These are phyloP conservation scores for Calycina herbarum DNA, from an alignment of 2,329 filamentous ascomycete genomes.

Conservation along the genomic window DNA sequence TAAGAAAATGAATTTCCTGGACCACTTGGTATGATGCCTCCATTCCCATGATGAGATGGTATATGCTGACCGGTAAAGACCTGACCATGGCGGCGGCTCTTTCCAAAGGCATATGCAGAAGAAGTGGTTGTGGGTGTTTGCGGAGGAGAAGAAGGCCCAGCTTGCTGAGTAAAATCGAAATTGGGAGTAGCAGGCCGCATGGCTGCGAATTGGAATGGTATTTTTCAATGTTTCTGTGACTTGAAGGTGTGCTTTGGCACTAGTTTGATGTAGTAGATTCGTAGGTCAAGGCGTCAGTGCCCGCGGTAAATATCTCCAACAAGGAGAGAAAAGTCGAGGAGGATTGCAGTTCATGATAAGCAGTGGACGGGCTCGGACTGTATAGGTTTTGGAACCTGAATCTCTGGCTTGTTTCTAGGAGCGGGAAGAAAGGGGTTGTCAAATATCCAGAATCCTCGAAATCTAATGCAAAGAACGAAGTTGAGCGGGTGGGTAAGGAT, in stretches of 20 bases:
- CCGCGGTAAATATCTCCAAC: slow-evolving; percentile 37
- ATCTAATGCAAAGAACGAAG: slow-evolving; percentile 18
- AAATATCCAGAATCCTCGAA: slow-evolving; percentile 21
- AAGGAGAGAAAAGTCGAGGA: slow-evolving; percentile 37
- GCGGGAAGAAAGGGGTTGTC: slow-evolving; percentile 22
- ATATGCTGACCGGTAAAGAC: slow-evolving; percentile 29
- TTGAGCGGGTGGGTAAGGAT: slow-evolving; percentile 23
- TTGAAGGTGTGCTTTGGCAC: slow-evolving; percentile 20
- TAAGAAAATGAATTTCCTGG: slow-evolving; percentile 39
- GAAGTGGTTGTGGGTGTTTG: slow-evolving; percentile 45
- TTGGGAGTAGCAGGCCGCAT: slow-evolving; percentile 47
- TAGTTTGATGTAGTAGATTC: slow-evolving; percentile 10
- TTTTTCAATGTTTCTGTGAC: slow-evolving; percentile 7
- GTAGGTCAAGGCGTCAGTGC: slow-evolving; percentile 37
- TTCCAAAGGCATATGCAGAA: slow-evolving; percentile 36
- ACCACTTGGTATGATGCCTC: slow-evolving; percentile 44
- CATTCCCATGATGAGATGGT: slow-evolving; percentile 40
- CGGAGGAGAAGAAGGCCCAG: slow-evolving; percentile 49
- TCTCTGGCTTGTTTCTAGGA: slow-evolving; percentile 17
- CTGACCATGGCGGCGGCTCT: slow-evolving; percentile 31
- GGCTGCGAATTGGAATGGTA: slow-evolving; percentile 25
- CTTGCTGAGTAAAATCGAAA: slow-evolving; percentile 40
- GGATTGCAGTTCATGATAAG: slow-evolving; percentile 40
- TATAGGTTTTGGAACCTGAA: slow-evolving; percentile 30
- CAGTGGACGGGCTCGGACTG: slow-evolving; percentile 25